These are phyloP conservation scores for Reticulascus tulasneorum DNA, from an alignment of 2,329 filamentous ascomycete genomes.

Conservation along the genomic window DNA sequence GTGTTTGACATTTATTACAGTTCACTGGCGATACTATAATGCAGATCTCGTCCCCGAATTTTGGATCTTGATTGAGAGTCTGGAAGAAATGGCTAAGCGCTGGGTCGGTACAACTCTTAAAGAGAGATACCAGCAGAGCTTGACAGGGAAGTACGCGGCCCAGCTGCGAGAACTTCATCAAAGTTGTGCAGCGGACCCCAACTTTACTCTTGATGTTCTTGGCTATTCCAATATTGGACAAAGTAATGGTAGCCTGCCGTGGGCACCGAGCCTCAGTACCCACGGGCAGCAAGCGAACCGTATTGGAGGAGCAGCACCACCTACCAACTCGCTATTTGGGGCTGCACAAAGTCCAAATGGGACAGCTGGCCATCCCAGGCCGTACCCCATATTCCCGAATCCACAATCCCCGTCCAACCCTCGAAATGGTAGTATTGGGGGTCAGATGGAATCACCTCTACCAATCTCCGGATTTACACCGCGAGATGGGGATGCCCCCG, in stretches of 20 bases:
- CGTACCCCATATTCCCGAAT: conserved; percentile 1
- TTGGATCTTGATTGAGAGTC: conserved; percentile 21
- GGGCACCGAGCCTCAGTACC: conserved; percentile 2
- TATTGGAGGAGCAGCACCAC: neutral
- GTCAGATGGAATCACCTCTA: conserved; percentile 4
- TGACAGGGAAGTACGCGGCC: conserved; percentile 18
- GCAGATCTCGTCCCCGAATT: conserved; percentile 19
- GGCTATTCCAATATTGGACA: conserved; percentile 16
- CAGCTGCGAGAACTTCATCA: conserved; percentile 14
- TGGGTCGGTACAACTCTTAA: conserved; percentile 18
- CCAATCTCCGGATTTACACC: conserved; percentile 3
- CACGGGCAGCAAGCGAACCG: conserved; percentile 1
- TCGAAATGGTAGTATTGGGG: conserved; percentile 3
- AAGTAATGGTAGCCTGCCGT: too few relatives aligned
- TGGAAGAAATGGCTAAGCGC: conserved; percentile 25
- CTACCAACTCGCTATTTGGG: neutral
- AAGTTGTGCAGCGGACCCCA: conserved; percentile 8
- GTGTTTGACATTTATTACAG: conserved; percentile 6
- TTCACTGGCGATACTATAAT: conserved; percentile 25
- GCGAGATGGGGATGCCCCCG: conserved; percentile 9
- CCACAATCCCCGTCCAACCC: conserved; percentile 3
- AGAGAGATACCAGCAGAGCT: conserved; percentile 5
- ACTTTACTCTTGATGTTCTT: conserved; percentile 13
- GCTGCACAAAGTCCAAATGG: neutral
- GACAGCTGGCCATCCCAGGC: neutral